Conservation (phyloP, 2,329 filamentous ascomycete species). For the Aspergillus awamori region DNA sequence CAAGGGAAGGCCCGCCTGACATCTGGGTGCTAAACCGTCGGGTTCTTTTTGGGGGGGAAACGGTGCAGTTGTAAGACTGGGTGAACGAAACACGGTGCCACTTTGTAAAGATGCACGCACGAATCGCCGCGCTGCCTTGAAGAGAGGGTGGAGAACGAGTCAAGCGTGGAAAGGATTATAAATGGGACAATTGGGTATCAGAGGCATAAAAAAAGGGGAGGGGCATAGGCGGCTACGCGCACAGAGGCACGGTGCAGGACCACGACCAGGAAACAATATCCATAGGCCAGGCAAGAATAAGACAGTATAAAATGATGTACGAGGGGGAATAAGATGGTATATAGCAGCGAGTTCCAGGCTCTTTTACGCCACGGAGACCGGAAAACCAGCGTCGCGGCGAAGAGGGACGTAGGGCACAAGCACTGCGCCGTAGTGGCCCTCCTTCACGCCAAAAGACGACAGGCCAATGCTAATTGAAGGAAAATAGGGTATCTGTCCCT, state of each 20-base stretch:
- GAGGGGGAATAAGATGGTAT: background rate
- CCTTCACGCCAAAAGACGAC: constrained; percentile 5
- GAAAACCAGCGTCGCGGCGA: background rate
- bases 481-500: background rate
- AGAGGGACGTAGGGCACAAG: background rate
- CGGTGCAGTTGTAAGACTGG: background rate
- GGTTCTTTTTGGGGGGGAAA: background rate
- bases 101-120: background rate
- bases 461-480: background rate
- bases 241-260: background rate
- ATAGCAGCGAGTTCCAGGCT: background rate
- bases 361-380: background rate
- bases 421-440: constrained; percentile 9
- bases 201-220: background rate
- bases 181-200: constrained; percentile 4
- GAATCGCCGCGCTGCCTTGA: constrained; percentile 1
- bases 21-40: background rate
- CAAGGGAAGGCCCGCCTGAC: background rate
- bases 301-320: background rate
- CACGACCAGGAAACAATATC: background rate
- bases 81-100: background rate
- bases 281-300: background rate
- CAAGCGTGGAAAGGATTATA: background rate
- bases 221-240: background rate
- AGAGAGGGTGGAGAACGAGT: constrained; percentile 3